Percentiles rank a stretch among this genome's conserved stretches.
These are phyloP conservation scores for Saturnispora sekii DNA, from an alignment of 805 yeast species.

Conservation along the genomic window DNA sequence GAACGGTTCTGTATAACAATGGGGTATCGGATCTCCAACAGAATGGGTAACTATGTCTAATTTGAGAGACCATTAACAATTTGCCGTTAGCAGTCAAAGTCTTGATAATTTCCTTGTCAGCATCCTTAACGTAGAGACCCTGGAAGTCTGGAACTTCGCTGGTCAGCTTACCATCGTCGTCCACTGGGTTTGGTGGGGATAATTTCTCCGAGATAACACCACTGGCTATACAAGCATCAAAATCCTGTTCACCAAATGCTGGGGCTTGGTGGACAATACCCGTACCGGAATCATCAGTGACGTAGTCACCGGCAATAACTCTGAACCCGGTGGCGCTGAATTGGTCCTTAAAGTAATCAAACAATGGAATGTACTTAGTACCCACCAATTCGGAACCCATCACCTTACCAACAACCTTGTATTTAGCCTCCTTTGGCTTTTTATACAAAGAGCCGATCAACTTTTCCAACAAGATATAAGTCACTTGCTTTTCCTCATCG, in stretches of 20 bases:
- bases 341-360: constrained; percentile 66
- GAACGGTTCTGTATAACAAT: constrained; percentile 88
- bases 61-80: constrained; percentile 66
- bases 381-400: constrained; percentile 78
- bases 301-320: constrained; percentile 77
- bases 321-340: constrained; percentile 73
- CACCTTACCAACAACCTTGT: constrained; percentile 69
- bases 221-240: constrained; percentile 61
- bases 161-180: constrained; percentile 84
- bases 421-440: constrained; percentile 88
- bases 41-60: constrained; percentile 96
- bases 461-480: constrained; percentile 78
- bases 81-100: constrained; percentile 69
- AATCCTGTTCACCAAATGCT: constrained; percentile 99
- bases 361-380: constrained; percentile 70
- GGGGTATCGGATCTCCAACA: constrained; percentile 99
- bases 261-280: constrained; percentile 99
- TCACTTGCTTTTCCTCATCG: constrained; percentile 76
- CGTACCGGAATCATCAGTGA: constrained; percentile 92
- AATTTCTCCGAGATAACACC: constrained; percentile 66
- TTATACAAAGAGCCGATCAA: constrained; percentile 80
- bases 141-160: constrained; percentile 60
- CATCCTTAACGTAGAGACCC: constrained; percentile 89
- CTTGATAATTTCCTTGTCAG: constrained; percentile 86
- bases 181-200: constrained; percentile 88